These are phyloP conservation scores for Mortierella sp. DNA, from an alignment of 371 early-diverging fungal species.

Conservation along the genomic window DNA sequence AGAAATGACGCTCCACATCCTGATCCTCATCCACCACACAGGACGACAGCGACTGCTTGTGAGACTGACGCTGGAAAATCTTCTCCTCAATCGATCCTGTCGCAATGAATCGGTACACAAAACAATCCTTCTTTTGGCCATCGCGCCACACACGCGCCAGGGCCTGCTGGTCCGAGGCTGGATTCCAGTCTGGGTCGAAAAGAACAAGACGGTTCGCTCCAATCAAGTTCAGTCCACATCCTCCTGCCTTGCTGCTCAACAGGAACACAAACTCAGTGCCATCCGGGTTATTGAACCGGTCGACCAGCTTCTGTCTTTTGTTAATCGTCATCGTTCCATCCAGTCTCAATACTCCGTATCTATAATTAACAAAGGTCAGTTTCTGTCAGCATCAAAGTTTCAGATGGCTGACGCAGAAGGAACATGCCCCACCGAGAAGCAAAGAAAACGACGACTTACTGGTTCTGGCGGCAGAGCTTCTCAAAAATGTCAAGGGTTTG, in stretches of 20 bases:
- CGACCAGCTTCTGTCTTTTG: slow-evolving; percentile 95
- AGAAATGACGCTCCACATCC: slow-evolving; percentile 94
- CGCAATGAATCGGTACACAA: slow-evolving; percentile 95
- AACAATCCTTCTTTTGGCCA: slow-evolving; percentile 95
- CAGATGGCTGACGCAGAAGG: neutral
- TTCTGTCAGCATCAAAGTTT: neutral
- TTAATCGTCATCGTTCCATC: slow-evolving; percentile 94
- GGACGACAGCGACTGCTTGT: slow-evolving; percentile 89
- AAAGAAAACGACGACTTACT: slow-evolving; percentile 58
- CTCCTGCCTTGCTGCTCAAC: slow-evolving; percentile 97
- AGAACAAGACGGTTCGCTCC: slow-evolving; percentile 97
- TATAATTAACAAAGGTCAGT: slow-evolving; percentile 12
- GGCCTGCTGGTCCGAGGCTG: slow-evolving; percentile 83
- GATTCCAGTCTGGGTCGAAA: slow-evolving; percentile 90
- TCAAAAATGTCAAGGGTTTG: slow-evolving; percentile 98
- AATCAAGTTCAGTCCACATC: slow-evolving; percentile 97
- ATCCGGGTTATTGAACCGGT: slow-evolving; percentile 93
- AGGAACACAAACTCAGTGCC: slow-evolving; percentile 92
- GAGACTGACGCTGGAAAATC: slow-evolving; percentile 95
- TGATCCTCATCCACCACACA: slow-evolving; percentile 96
- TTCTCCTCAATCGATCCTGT: slow-evolving; percentile 98
- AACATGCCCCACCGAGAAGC: neutral
- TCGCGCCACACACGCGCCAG: slow-evolving; percentile 98
- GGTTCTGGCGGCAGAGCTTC: slow-evolving; percentile 80
- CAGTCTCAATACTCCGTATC: slow-evolving; percentile 86